A percentile compares a stretch with the other conserved stretches of the same genome.
These are phyloP conservation scores for Anaeramoeba flamelloides DNA, from an alignment of 78 protist genomes.

Conservation along the genomic window DNA sequence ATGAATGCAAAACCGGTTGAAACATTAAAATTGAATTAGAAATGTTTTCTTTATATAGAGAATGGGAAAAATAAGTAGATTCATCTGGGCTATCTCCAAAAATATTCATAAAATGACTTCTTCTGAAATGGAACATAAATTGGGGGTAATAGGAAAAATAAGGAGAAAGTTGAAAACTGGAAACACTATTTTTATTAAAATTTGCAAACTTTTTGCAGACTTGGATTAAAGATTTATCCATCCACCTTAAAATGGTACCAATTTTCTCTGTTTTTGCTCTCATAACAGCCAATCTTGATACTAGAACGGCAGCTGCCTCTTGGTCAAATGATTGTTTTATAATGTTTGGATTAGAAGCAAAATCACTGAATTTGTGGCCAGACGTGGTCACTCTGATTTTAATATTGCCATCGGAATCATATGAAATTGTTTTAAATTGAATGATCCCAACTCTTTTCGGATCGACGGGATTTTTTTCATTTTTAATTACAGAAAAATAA, in stretches of 20 bases:
- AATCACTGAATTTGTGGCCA: background rate
- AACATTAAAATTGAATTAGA: slow-evolving; percentile 72
- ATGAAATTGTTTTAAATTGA: slow-evolving; percentile 5
- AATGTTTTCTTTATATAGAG: slow-evolving; percentile 29
- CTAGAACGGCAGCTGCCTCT: slow-evolving; percentile 14
- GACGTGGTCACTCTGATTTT: slow-evolving; percentile 5
- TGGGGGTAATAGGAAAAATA: slow-evolving; percentile 78
- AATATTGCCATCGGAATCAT: background rate
- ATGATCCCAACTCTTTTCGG: background rate
- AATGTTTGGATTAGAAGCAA: too few relatives aligned
- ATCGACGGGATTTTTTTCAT: background rate
- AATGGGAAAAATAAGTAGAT: slow-evolving; percentile 55
- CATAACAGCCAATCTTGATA: slow-evolving; percentile 2
- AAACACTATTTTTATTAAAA: slow-evolving; percentile 39
- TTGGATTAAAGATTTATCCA: slow-evolving; percentile 52
- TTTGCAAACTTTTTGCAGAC: slow-evolving; percentile 16
- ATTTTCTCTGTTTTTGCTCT: background rate
- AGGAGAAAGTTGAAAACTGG: slow-evolving; percentile 41
- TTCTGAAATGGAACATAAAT: slow-evolving; percentile 92
- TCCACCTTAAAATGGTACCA: background rate
- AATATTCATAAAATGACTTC: slow-evolving; percentile 64
- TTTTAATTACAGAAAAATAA: background rate
- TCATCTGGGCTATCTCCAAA: slow-evolving; percentile 90
- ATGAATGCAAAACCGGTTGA: slow-evolving; percentile 81
- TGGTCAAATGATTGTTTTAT: slow-evolving; percentile 11